Evolutionary conservation across 208 protist genomes (phyloP).

Genomic region (Wallacemonas sp.): DNA sequence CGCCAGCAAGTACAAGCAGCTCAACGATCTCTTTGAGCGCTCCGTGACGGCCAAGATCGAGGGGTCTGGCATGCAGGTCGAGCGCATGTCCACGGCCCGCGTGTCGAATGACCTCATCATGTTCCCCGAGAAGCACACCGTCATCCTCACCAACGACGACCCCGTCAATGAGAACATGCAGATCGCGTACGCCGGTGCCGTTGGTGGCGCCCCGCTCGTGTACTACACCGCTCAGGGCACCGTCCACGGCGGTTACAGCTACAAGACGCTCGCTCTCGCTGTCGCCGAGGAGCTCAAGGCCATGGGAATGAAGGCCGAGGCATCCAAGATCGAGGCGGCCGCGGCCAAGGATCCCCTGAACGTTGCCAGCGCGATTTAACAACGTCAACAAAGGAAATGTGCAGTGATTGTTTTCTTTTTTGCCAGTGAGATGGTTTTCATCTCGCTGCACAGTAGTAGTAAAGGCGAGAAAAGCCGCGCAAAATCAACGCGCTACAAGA

Average conservation of each 20-base stretch:
- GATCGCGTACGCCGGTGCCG: conserved; percentile 65
- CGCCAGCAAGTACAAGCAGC: conserved; percentile 62
- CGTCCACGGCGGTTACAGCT: conserved; percentile 75
- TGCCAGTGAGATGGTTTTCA: no score
- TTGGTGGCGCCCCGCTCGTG: conserved; percentile 61
- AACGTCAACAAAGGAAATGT: not conserved
- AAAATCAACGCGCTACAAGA: no score
- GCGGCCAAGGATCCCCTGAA: conserved; percentile 61
- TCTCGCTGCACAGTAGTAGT: conserved; percentile 1
- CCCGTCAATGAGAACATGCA: conserved; percentile 66
- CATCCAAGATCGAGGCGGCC: conserved; percentile 60
- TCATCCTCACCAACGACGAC: conserved; percentile 78
- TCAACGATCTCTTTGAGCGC: conserved; percentile 73
- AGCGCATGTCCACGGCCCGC: conserved; percentile 50
- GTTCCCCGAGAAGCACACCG: conserved; percentile 66
- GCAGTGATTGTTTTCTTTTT: conserved; percentile 6
- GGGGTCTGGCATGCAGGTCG: conserved; percentile 58
- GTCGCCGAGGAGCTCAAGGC: conserved; percentile 63
- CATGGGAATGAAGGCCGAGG: conserved; percentile 69
- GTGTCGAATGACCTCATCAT: conserved; percentile 70
- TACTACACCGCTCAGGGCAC: conserved; percentile 57
- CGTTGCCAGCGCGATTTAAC: conserved; percentile 43
- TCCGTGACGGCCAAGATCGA: conserved; percentile 50
- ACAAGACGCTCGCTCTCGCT: conserved; percentile 68
- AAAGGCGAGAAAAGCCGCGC: no score